Base-by-base conservation (phyloP, 192 early-diverging fungal species). In the Coemansia sp. region DNA sequence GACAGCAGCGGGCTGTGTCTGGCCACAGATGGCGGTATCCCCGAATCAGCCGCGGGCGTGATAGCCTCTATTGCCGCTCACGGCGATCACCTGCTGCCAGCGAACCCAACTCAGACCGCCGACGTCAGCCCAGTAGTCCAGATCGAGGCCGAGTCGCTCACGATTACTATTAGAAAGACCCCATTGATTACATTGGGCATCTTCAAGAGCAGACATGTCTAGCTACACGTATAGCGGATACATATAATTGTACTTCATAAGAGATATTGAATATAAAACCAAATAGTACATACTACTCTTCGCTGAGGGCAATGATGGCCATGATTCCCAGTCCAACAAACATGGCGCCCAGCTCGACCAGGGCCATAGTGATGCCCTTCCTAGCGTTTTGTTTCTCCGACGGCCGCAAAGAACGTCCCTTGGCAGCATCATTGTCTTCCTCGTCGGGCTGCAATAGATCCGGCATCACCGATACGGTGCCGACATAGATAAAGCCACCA, bases 401-500 rank as follows among this genome's bases (percentile, higher is more conserved):
- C 15, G 45, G 18, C 53, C 45, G 66, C 16, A 60, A 58, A 3
- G 61, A 37, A 24, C 69, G 68, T 1, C 64, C 52, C 43, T 72
- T 75, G 1, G 60, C 24, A 37, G 32, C 4, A 9, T 85, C 75
- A 76, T 30, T 37, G 10, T 81, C 70, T 7, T 87, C 79, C 29
- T 88, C 87, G 30, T 87, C 79, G 13, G 89, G 85, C 61, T 88
- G 82, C 63, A 94, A 65, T 35, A 95, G 80, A 70, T 93, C 92
- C 1, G 93, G 92, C 43, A 95, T 85, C 3, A 95, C 92, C 37
- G 92, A 90, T 16, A 92, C 92, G 0, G 91, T 92, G 20, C 92
- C 92, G 65, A 95, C 90, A 52, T 95, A 95, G 40, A 95, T 78
- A 64, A 95, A 94, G 22, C 93, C 92, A 34, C 93, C 93, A 0